Percentiles rank a stretch among this genome's conserved stretches.
Evolutionary conservation across 441 rosid species (phyloP).

Genomic region (Brassica hybrid): DNA sequence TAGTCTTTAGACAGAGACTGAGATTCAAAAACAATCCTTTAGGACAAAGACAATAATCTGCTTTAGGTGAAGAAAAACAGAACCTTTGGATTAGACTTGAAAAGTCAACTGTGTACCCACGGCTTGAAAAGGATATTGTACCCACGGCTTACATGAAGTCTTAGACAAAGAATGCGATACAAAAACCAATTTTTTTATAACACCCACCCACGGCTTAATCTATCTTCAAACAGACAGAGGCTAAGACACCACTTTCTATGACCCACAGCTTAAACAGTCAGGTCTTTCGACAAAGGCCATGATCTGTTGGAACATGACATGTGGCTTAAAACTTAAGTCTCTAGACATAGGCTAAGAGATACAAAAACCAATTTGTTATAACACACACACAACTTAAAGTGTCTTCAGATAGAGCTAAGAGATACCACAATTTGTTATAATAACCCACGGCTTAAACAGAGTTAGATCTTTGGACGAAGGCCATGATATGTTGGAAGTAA

Average conservation of each 20-base stretch:
- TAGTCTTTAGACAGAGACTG: background rate
- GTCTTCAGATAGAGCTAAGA: background rate
- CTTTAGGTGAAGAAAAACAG: background rate
- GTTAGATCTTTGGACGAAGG: background rate
- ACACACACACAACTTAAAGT: background rate
- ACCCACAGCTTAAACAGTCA: background rate
- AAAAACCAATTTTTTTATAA: background rate
- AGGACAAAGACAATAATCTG: slow-evolving; percentile 1
- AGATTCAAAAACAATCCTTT: background rate
- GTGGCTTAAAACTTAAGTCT: background rate
- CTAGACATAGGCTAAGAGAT: background rate
- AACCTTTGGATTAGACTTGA: background rate
- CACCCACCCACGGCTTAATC: background rate
- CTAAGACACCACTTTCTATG: background rate
- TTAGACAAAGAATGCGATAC: background rate
- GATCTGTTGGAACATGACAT: background rate
- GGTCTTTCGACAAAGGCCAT: background rate
- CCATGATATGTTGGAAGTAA: background rate
- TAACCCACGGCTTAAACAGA: background rate
- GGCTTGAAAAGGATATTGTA: background rate
- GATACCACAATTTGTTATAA: background rate
- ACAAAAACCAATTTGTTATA: background rate
- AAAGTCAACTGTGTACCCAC: background rate
- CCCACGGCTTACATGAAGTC: background rate
- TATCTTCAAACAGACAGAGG: background rate